phyloP scores from a whole-genome alignment of 2,329 filamentous ascomycete genomes.

The Fusarium sp. region DNA sequence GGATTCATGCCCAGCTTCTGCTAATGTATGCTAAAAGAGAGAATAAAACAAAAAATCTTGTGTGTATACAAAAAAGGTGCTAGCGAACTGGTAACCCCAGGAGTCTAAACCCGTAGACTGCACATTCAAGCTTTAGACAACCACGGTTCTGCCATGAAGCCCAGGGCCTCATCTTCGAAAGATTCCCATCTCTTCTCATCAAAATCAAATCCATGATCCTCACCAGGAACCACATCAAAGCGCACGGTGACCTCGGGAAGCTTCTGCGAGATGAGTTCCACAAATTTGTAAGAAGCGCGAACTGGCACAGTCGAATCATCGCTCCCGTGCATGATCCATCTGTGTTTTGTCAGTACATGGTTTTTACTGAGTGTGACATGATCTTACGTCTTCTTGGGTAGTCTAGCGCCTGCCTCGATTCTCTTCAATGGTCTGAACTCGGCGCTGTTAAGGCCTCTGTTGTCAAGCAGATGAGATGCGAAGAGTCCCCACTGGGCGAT shows the following conservation, averaged over 20 bases:
- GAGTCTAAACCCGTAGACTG: neutral
- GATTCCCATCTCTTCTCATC: constrained; percentile 32
- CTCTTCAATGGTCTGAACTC: constrained; percentile 35
- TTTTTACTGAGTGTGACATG: fast-evolving
- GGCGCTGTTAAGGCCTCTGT: neutral
- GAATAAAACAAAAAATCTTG: too few relatives aligned
- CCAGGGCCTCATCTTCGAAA: constrained; percentile 27
- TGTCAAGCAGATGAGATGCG: constrained; percentile 30
- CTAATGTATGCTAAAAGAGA: too few relatives aligned
- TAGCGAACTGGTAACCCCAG: too few relatives aligned
- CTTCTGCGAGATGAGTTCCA: constrained; percentile 8
- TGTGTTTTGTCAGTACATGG: neutral
- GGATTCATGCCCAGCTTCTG: too few relatives aligned
- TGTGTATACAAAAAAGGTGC: too few relatives aligned
- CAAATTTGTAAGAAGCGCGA: constrained; percentile 19
- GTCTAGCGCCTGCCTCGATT: constrained; percentile 20
- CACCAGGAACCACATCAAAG: constrained; percentile 27
- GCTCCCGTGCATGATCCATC: constrained; percentile 44
- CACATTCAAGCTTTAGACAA: neutral
- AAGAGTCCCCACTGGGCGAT: constrained; percentile 33
- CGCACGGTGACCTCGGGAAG: constrained; percentile 23
- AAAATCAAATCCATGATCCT: constrained; percentile 45
- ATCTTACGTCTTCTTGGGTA: constrained; percentile 37
- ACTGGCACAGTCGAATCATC: constrained; percentile 30
- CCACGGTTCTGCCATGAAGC: constrained; percentile 38